These are phyloP conservation scores for Solanum infundibuliforme DNA, from an alignment of 257 asterid genomes.

Conservation along the genomic window DNA sequence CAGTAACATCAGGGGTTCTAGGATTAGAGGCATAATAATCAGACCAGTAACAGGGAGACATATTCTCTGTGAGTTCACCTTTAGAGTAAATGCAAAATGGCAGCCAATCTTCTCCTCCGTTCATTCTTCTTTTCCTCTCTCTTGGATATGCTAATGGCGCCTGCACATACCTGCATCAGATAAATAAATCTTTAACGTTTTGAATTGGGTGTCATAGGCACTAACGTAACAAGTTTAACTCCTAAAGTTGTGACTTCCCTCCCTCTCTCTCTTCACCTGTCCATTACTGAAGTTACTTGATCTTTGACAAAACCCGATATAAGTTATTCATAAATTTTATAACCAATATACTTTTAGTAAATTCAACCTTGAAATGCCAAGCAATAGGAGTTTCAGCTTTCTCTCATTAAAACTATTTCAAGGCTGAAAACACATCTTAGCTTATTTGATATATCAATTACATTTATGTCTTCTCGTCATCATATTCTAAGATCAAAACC, in stretches of 20 bases:
- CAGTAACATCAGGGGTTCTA: slow-evolving; percentile 50
- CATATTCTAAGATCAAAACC: neutral
- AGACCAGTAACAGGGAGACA: slow-evolving; percentile 68
- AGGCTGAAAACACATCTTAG: neutral
- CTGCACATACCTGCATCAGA: slow-evolving; percentile 59
- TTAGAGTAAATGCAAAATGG: slow-evolving; percentile 54
- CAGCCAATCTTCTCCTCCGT: slow-evolving; percentile 79
- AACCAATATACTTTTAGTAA: neutral
- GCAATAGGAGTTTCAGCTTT: neutral
- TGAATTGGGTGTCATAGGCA: neutral
- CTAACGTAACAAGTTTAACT: neutral
- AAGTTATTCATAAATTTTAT: neutral
- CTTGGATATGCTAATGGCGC: slow-evolving; percentile 85
- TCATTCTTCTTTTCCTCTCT: slow-evolving; percentile 68
- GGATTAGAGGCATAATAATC: slow-evolving; percentile 62
- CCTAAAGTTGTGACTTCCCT: neutral
- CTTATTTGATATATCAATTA: neutral
- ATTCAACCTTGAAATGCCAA: neutral
- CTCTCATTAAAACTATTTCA: neutral
- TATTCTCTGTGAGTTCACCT: slow-evolving; percentile 34
- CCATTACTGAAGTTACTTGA: neutral
- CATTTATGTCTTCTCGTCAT: neutral
- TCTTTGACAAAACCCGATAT: neutral
- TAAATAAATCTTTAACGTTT: neutral
- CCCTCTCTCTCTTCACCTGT: neutral